Base-by-base conservation (phyloP, 768 basidiomycete genomes). In the Hygrophorus russula region DNA sequence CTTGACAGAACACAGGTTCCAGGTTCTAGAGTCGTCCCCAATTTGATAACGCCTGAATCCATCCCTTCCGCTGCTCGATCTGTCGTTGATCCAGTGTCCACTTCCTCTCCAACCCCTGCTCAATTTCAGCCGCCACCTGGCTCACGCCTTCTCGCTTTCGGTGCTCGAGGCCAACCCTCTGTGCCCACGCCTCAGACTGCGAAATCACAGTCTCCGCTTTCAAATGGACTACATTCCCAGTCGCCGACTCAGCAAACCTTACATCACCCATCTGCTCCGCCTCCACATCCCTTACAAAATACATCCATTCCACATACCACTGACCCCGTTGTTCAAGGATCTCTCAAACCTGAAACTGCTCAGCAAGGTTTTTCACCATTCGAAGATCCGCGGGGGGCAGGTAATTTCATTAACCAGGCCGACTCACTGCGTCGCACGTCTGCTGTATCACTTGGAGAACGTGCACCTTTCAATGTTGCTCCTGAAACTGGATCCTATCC, bases 281-380 rank as follows among this genome's bases (percentile, higher is more conserved):
- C 42, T 35, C 27, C 36, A 20, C 41, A 38, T 17, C n/a, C 24
- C 5, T 15, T 39, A 34, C 35, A 45, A 12, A 19, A 37, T 29
- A 15, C 17, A 20, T 24, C 15, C 6, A 13, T 31, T 14, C 32
- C 42, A 39, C 18, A 12, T 14, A 41, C 50, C 27, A 58, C 62
- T 24, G 36, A 51, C 30, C 15, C 52, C 3, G 42, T 53, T 14
- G 48, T 47, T 29, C 53, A 56, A 31, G 47, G 44, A 5, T 39
- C 51, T 19, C 30, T 48, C n/a, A 60, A 58, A 50, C 11, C 54
- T 19, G 67, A 69, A 27, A 44, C 46, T 27, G 48, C 58, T 33
- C 46, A 50, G 30, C 54, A 63, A 19, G 66, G 66, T 13, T 79
- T 80, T 51, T 73, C 71, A 10, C 76, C 76, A 0, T 80, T 80